A percentile compares a stretch with the other conserved stretches of the same genome.
These are phyloP conservation scores for Morella rubra DNA, from an alignment of 306 rosid genomes.

Conservation along the genomic window DNA sequence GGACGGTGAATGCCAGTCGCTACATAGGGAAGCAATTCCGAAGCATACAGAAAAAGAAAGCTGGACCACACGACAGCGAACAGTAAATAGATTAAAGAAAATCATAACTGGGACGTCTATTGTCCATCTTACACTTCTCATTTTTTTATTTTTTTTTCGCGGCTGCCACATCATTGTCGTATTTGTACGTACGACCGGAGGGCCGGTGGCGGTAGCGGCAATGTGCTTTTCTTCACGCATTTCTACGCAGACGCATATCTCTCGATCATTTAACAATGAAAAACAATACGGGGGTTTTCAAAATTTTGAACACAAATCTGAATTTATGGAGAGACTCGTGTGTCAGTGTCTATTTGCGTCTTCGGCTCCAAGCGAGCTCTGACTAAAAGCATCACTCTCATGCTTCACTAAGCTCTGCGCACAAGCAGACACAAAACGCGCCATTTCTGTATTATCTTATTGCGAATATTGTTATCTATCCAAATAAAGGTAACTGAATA, in stretches of 20 bases:
- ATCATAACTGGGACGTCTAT: background rate
- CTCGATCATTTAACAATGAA: background rate
- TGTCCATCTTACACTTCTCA: background rate
- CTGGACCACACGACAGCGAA: too few relatives aligned
- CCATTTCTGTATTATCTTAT: background rate
- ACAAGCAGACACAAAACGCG: conserved; percentile 12
- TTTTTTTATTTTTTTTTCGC: background rate
- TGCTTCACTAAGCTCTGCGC: conserved; percentile 8
- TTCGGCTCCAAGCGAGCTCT: background rate
- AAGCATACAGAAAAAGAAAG: too few relatives aligned
- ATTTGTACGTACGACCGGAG: background rate
- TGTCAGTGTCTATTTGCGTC: background rate
- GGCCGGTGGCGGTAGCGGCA: background rate
- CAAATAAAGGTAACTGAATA: conserved; percentile 11
- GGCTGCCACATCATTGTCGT: background rate
- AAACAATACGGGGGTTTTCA: conserved; percentile 5
- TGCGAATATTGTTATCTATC: background rate
- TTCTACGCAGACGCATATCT: background rate
- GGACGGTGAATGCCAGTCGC: too few relatives aligned
- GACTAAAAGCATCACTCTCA: background rate
- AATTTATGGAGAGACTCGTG: conserved; percentile 2
- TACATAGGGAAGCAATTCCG: too few relatives aligned
- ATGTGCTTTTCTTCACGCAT: conserved; percentile 5
- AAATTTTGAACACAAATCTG: conserved; percentile 30
- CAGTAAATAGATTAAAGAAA: too few relatives aligned